These are phyloP conservation scores for Lentinula raphanica DNA, from an alignment of 768 basidiomycete species.

Conservation along the genomic window DNA sequence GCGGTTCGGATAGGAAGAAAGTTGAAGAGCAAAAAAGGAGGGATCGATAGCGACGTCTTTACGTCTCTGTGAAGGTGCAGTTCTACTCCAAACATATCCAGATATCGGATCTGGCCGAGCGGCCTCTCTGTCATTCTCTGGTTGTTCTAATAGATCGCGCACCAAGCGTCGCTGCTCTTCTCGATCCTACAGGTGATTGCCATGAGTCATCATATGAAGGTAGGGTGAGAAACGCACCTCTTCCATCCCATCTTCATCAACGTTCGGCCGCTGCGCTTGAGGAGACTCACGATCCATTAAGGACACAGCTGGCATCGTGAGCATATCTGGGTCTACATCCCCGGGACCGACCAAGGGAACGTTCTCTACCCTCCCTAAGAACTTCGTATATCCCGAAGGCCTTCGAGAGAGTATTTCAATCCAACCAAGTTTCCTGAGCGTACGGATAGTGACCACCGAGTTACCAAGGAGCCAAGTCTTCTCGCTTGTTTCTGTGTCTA, in stretches of 20 bases:
- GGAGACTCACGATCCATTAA: constrained; percentile 59
- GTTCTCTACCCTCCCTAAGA: constrained; percentile 85
- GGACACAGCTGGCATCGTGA: constrained; percentile 67
- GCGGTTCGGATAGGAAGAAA: constrained; percentile 61
- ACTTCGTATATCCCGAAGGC: constrained; percentile 83
- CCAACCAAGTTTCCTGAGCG: constrained; percentile 76
- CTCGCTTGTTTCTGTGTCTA: constrained; percentile 43
- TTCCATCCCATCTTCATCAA: constrained; percentile 15
- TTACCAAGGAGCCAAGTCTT: constrained; percentile 87
- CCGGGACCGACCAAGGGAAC: constrained; percentile 80
- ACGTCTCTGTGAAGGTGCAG: constrained; percentile 82
- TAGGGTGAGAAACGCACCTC: constrained; percentile 3
- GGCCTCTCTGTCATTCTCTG: constrained; percentile 11
- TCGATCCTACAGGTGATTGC: background rate
- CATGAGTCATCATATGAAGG: background rate
- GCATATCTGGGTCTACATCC: constrained; percentile 75
- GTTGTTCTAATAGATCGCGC: constrained; percentile 18
- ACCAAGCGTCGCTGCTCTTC: constrained; percentile 15
- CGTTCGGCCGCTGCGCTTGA: constrained; percentile 21
- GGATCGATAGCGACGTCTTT: constrained; percentile 86
- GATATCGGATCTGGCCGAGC: constrained; percentile 66
- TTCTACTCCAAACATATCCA: constrained; percentile 84
- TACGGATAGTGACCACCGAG: constrained; percentile 76
- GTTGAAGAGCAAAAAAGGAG: constrained; percentile 76
- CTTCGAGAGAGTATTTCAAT: constrained; percentile 79